A percentile compares a stretch with the other conserved stretches of the same genome.
Evolutionary conservation across 2,329 filamentous ascomycete species (phyloP).

Genomic region (Trichoderma arundinaceum): DNA sequence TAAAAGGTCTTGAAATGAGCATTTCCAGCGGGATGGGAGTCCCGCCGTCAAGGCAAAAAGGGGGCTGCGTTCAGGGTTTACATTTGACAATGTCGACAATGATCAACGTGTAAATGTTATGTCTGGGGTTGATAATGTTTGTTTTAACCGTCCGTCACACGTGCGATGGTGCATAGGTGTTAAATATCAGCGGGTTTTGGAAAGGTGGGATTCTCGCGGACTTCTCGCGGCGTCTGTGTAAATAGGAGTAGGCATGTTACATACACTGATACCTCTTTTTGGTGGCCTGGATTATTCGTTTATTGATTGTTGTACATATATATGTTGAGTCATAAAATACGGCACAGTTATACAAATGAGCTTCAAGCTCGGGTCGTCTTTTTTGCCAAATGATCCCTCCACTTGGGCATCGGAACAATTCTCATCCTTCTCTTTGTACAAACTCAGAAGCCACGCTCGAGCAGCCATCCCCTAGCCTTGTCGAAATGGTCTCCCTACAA

Average conservation of each 20-base stretch:
- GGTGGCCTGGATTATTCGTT: constrained; percentile 30
- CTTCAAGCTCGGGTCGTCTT: constrained; percentile 1
- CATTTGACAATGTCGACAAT: constrained; percentile 28
- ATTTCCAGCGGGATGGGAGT: neutral
- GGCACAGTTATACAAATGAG: constrained; percentile 31
- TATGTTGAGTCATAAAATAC: constrained; percentile 27
- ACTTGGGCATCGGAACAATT: neutral
- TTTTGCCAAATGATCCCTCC: neutral
- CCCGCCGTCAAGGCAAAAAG: constrained; percentile 1
- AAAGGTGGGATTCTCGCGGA: constrained; percentile 32
- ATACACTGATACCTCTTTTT: constrained; percentile 39
- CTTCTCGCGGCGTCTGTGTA: constrained; percentile 35
- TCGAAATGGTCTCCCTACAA: constrained; percentile 45
- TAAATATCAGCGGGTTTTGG: constrained; percentile 33
- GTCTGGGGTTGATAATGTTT: constrained; percentile 30
- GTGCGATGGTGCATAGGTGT: constrained; percentile 35
- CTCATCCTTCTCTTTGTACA: too few species aligned
- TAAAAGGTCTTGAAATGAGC: constrained; percentile 9
- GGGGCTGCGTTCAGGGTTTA: constrained; percentile 5
- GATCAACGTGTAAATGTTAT: constrained; percentile 33
- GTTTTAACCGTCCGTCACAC: constrained; percentile 31
- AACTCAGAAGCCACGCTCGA: constrained; percentile 45
- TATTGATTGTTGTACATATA: constrained; percentile 32
- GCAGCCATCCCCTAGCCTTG: constrained; percentile 42
- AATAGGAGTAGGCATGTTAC: constrained; percentile 36